Percentiles rank a stretch among this genome's conserved stretches.
Evolutionary conservation across 257 asterid species (phyloP).

Genomic region (Voacanga thouarsii): DNA sequence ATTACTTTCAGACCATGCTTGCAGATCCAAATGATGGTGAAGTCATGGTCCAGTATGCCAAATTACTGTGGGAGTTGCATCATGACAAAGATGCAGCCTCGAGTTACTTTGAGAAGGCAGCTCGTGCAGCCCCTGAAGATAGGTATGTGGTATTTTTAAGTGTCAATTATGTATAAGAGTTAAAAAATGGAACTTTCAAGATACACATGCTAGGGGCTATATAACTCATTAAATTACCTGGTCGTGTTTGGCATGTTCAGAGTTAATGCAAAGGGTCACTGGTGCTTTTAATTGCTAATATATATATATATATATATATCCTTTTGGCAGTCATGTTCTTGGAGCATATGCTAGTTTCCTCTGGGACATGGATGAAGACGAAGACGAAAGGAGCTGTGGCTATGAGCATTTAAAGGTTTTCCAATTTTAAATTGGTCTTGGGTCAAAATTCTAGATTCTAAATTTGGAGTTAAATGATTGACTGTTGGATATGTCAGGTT

Average conservation of each 20-base stretch:
- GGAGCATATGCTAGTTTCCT: conserved; percentile 79
- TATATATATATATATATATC: conserved; percentile 14
- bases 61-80: conserved; percentile 64
- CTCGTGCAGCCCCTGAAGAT: conserved; percentile 62
- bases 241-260: background rate
- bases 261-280: background rate
- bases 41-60: conserved; percentile 51
- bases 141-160: conserved; percentile 32
- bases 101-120: conserved; percentile 59
- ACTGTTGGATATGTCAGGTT: conserved; percentile 33
- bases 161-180: background rate
- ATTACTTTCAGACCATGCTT: conserved; percentile 47
- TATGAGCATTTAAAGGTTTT: conserved; percentile 38
- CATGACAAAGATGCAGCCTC: conserved; percentile 56
- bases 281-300: conserved; percentile 1
- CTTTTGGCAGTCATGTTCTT: conserved; percentile 60
- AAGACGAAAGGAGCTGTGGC: conserved; percentile 34
- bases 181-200: background rate
- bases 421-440: background rate
- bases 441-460: background rate
- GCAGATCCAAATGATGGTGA: conserved; percentile 76
- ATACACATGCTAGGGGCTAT: background rate
- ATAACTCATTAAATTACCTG: background rate
- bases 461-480: background rate
- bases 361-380: conserved; percentile 71